Conservation (phyloP, 129 eudicot species). For the Flaveria sonorensis region DNA sequence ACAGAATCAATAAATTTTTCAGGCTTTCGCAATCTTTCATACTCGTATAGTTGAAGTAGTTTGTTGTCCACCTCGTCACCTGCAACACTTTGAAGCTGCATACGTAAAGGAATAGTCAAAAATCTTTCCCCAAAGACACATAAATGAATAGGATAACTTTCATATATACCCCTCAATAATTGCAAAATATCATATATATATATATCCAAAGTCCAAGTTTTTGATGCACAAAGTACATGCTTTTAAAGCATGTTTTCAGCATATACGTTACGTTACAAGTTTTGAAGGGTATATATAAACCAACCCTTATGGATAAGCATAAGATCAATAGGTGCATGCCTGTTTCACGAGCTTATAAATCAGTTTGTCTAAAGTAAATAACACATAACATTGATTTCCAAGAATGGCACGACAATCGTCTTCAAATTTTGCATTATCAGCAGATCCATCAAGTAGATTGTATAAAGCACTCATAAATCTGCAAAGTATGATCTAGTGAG, state of each 20-base stretch:
- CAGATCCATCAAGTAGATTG: constrained; percentile 83
- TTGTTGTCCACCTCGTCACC: constrained; percentile 80
- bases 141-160: not conserved
- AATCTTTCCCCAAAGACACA: not conserved
- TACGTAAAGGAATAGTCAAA: constrained; percentile 18
- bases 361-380: constrained; percentile 90
- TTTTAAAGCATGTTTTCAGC: not conserved
- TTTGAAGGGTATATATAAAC: not conserved
- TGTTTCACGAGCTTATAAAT: constrained; percentile 90
- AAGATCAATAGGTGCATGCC: constrained; percentile 40
- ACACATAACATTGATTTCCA: constrained; percentile 92
- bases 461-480: constrained; percentile 81
- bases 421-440: constrained; percentile 89
- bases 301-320: not conserved
- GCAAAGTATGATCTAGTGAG: constrained; percentile 30
- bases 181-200: not conserved
- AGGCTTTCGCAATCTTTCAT: constrained; percentile 75
- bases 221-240: not conserved
- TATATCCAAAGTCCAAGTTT: not conserved
- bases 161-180: not conserved
- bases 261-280: not conserved
- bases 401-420: constrained; percentile 88
- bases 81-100: constrained; percentile 89
- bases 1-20: constrained; percentile 81
- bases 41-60: constrained; percentile 78